phyloP scores from a whole-genome alignment of 352 stramenopile genomes.

The Globisporangium alternatum region DNA sequence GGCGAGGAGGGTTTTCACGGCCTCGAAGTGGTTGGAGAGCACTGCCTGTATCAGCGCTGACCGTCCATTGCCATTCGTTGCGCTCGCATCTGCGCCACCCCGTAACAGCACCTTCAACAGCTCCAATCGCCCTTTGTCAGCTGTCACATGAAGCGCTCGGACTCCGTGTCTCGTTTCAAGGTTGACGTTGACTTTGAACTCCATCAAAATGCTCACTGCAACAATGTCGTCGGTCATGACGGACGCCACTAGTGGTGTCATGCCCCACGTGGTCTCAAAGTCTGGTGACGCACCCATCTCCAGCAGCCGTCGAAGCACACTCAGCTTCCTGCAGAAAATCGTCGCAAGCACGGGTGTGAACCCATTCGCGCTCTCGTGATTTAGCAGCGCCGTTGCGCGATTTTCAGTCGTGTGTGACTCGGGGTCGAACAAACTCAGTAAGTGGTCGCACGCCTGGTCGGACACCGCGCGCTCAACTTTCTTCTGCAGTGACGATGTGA shows the following conservation, averaged over 20 bases:
- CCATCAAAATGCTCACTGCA: conserved; percentile 38
- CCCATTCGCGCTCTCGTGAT: conserved; percentile 55
- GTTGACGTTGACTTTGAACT: conserved; percentile 38
- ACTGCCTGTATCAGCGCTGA: conserved; percentile 52
- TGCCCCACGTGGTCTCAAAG: conserved; percentile 34
- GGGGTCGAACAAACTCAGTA: conserved; percentile 41
- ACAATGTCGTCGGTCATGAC: conserved; percentile 49
- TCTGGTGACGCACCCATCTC: conserved; percentile 44
- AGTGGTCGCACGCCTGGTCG: conserved; percentile 33
- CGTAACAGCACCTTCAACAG: conserved; percentile 41
- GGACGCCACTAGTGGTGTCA: conserved; percentile 50
- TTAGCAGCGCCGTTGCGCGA: conserved; percentile 18
- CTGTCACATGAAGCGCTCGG: conserved; percentile 39
- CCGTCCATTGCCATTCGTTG: conserved; percentile 17
- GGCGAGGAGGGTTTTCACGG: conserved; percentile 37
- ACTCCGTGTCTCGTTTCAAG: conserved; percentile 35
- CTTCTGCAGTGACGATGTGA: conserved; percentile 23
- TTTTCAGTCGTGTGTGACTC: background rate
- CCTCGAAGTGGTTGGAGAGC: conserved; percentile 35
- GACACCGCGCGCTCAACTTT: conserved; percentile 52
- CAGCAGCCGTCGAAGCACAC: conserved; percentile 40
- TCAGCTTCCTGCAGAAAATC: conserved; percentile 38
- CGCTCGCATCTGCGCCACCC: conserved; percentile 34
- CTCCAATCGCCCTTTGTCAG: conserved; percentile 42
- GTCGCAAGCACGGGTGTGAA: conserved; percentile 47